These are phyloP conservation scores for Xylariaceae sp. DNA, from an alignment of 2,329 filamentous ascomycete genomes.

Conservation along the genomic window DNA sequence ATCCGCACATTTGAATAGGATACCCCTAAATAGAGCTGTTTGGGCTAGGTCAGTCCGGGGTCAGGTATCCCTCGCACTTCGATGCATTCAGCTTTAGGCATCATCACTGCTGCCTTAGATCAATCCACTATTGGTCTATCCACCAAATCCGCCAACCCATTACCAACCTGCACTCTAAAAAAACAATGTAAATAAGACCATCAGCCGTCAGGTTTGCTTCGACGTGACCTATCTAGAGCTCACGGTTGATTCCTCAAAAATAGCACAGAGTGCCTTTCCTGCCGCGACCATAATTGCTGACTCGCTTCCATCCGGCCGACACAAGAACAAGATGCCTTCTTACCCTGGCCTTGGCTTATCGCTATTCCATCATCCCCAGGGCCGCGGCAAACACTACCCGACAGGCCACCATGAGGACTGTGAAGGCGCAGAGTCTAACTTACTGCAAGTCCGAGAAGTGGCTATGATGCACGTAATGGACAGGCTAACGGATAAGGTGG, in stretches of 20 bases:
- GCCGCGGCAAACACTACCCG: not conserved
- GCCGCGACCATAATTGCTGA: no score
- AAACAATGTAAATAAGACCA: not conserved
- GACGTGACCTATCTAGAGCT: no score
- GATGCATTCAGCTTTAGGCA: not conserved
- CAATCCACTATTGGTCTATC: not conserved
- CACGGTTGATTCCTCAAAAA: no score
- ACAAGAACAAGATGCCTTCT: conserved; percentile 1
- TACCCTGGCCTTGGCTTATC: conserved; percentile 5
- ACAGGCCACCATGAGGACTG: not conserved
- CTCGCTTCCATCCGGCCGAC: not conserved
- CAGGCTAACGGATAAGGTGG: conserved; percentile 36
- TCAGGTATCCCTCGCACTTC: not conserved
- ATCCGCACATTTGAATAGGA: no score
- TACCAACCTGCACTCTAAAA: not conserved
- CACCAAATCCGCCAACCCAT: not conserved
- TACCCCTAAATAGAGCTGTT: no score
- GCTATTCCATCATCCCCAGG: not conserved
- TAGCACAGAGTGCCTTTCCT: no score
- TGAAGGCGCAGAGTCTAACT: not conserved
- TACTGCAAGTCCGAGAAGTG: conserved; percentile 9
- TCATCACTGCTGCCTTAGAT: not conserved
- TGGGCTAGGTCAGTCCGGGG: not conserved
- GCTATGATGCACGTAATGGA: conserved; percentile 27
- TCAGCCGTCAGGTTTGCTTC: not conserved